Evolutionary conservation across 1,284 basidiomycete genomes (phyloP).

Genomic region (Phellopilus nigrolimitatus): DNA sequence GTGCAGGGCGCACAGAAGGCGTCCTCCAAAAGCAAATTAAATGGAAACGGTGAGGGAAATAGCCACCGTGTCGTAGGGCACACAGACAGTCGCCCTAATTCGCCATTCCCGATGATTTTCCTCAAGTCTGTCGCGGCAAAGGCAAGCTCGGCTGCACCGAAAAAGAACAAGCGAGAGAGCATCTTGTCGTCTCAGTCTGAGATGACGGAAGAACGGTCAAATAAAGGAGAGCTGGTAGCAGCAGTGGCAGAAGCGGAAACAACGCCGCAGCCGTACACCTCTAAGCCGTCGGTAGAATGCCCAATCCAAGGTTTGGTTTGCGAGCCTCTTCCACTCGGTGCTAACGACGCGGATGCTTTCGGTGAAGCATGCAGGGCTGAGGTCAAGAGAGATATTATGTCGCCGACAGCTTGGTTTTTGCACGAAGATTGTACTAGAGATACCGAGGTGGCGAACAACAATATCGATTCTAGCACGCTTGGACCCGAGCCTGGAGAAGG

Average conservation of each 20-base stretch:
- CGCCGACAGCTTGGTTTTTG: constrained; percentile 18
- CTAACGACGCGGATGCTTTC: constrained; percentile 8
- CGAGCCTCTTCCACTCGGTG: background rate
- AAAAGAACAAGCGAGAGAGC: background rate
- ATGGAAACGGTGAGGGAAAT: constrained; percentile 1
- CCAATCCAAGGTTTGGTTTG: background rate
- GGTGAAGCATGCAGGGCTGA: background rate
- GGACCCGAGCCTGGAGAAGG: too few relatives aligned
- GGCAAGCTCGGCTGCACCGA: background rate
- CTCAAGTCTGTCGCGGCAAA: background rate
- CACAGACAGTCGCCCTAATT: constrained; percentile 16
- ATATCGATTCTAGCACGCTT: background rate
- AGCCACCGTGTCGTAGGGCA: constrained; percentile 3
- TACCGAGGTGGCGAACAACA: background rate
- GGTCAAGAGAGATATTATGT: constrained; percentile 2
- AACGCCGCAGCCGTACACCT: background rate
- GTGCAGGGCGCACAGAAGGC: background rate
- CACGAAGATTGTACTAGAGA: constrained; percentile 5
- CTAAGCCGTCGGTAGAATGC: background rate
- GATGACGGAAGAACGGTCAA: background rate
- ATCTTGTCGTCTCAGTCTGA: background rate
- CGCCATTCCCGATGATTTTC: constrained; percentile 19
- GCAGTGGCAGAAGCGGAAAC: too few relatives aligned
- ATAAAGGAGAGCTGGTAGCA: background rate
- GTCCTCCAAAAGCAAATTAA: background rate